A percentile compares a stretch with the other conserved stretches of the same genome.
phyloP scores from a whole-genome alignment of 192 early-diverging fungal species.

The Jimgerdemannia lactiflua region DNA sequence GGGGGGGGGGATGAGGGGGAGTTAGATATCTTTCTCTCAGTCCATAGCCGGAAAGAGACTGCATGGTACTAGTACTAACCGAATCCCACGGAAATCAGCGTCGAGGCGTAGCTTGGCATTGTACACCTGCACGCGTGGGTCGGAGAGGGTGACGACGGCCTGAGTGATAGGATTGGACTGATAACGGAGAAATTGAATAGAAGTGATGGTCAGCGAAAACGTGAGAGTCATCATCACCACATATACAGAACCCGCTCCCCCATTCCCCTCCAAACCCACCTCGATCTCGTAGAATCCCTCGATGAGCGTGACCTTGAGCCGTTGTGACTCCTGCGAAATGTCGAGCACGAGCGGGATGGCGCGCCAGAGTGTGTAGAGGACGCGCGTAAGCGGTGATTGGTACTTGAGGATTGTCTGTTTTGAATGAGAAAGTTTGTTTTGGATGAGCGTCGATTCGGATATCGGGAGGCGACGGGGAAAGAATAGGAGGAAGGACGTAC shows the following conservation, averaged over 20 bases:
- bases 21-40: not conserved
- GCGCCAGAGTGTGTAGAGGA: slow-evolving; percentile 37
- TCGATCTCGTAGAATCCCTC: slow-evolving; percentile 38
- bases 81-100: slow-evolving; percentile 54
- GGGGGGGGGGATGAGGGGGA: not conserved
- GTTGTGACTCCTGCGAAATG: slow-evolving; percentile 38
- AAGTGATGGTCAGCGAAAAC: too few species aligned
- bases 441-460: slow-evolving; percentile 32
- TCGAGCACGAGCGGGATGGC: slow-evolving; percentile 38
- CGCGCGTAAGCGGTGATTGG: slow-evolving; percentile 31
- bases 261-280: slow-evolving; percentile 2
- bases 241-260: too few species aligned
- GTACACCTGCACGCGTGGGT: slow-evolving; percentile 45
- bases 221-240: too few species aligned
- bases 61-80: slow-evolving; percentile 23
- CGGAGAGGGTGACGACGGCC: slow-evolving; percentile 39
- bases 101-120: slow-evolving; percentile 43
- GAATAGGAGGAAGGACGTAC: slow-evolving; percentile 34
- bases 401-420: slow-evolving; percentile 48
- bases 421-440: slow-evolving; percentile 45
- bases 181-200: too few species aligned
- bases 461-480: slow-evolving; percentile 36
- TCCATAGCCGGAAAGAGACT: not conserved
- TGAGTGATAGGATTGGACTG: slow-evolving; percentile 36
- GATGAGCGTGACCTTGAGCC: slow-evolving; percentile 31